Base-by-base conservation (phyloP, 352 stramenopile genomes). In the Globisporangium orthogonon region DNA sequence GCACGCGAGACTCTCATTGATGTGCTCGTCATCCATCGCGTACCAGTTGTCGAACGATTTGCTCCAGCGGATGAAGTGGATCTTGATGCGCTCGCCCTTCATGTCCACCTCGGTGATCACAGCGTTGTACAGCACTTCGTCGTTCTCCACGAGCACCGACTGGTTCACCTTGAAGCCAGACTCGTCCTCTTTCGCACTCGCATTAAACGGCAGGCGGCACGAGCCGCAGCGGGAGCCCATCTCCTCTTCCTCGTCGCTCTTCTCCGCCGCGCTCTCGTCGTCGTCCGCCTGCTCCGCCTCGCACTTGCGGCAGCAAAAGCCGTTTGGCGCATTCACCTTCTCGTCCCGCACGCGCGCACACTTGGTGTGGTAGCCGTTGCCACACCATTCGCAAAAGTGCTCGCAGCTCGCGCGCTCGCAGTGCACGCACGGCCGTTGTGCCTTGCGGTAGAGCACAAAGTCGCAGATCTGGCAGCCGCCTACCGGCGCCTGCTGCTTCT, bases 31-130 rank as follows among this genome's bases (percentile, higher is more conserved):
- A 60, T 94, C 84, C 84, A 94, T 94, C 11, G 82, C 70, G 63
- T 94, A 94, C 84, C 84, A 94, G 58, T 90, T 78, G 50, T 94
- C 84, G 56, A 94, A 94, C 59, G 82, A 89, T 51, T 94, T 94
- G 64, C 75, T 89, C 82, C 84, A 94, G 7, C 80, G 73, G 43
- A 86, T 74, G 53, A 94, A 94, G 66, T 94, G 84, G 54, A 94
- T 94, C 67, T 92, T 92, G 31, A 94, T 79, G 52, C 81, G 79
- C 67, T 91, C 83, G 54, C 70, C 66, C 39, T 67, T 63, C 18
- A 70, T 61, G 63, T 94, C 83, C n/a, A 91, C 80, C 7, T 91
- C 80, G 17, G 78, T 91, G 60, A 94, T 89, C 28, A 92, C 65
- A 17, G 84, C 82, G 50, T 94, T 94, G 69, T 94, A 94, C 28